Conservation (phyloP, 2,329 filamentous ascomycete genomes). For the Colletotrichum brevisporum region DNA sequence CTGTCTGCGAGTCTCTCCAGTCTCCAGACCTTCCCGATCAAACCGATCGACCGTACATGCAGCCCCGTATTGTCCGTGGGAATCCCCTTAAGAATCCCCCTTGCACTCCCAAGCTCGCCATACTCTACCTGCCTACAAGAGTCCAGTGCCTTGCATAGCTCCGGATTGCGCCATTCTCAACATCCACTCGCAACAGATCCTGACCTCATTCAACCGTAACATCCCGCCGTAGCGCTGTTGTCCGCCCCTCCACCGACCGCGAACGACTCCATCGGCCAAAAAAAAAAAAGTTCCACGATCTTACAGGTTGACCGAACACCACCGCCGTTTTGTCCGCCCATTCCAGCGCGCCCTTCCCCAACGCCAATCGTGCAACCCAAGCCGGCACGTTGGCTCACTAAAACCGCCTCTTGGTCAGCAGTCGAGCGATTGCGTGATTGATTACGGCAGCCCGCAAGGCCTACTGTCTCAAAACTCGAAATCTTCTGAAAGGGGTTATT, state of each 20-base stretch:
- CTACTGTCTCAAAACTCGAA: no score
- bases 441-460: no score
- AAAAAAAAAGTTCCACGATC: slow-evolving; percentile 10
- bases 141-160: slow-evolving; percentile 39
- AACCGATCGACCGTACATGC: slow-evolving; percentile 25
- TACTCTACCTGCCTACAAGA: slow-evolving; percentile 30
- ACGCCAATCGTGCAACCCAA: slow-evolving; percentile 14
- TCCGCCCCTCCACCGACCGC: not conserved
- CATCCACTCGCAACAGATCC: slow-evolving; percentile 8
- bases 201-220: slow-evolving; percentile 3
- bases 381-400: slow-evolving; percentile 38
- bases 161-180: slow-evolving; percentile 36
- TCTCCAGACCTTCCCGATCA: slow-evolving; percentile 25
- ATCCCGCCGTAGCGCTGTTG: slow-evolving; percentile 1
- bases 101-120: slow-evolving; percentile 9
- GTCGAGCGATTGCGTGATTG: slow-evolving; percentile 41
- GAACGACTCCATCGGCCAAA: not conserved
- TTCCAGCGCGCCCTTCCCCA: slow-evolving; percentile 9
- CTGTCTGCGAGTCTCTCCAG: slow-evolving; percentile 1
- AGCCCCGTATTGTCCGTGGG: slow-evolving; percentile 4
- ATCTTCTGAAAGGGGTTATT: no score
- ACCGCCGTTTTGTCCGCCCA: not conserved
- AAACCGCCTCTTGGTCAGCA: slow-evolving; percentile 30
- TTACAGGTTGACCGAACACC: not conserved
- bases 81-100: not conserved